These are phyloP conservation scores for Carex pumila DNA, from an alignment of 176 grass and related monocot species.

Conservation along the genomic window DNA sequence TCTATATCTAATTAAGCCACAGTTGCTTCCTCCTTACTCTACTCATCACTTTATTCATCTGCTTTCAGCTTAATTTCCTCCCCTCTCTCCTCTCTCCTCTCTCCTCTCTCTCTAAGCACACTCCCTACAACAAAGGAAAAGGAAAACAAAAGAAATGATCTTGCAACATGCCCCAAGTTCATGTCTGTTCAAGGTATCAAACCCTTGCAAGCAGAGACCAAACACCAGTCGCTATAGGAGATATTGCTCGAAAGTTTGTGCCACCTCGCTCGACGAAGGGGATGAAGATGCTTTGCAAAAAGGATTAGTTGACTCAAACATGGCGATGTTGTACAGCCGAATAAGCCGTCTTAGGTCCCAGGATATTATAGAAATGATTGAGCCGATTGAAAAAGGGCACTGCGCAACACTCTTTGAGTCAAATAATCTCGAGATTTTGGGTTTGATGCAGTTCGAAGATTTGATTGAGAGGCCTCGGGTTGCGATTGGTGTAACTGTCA, in stretches of 20 bases:
- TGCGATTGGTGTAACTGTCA: conserved; percentile 36
- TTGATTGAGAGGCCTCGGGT: conserved; percentile 17
- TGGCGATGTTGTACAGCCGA: conserved; percentile 10
- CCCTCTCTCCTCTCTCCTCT: too few relatives aligned
- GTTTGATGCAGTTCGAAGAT: conserved; percentile 30
- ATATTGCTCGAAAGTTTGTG: background rate
- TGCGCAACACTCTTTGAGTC: conserved; percentile 24
- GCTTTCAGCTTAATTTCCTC: background rate
- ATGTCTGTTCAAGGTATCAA: background rate
- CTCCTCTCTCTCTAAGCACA: background rate
- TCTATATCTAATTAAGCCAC: background rate
- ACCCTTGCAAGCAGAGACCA: background rate
- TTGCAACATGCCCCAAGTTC: background rate
- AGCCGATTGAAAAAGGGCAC: conserved; percentile 24
- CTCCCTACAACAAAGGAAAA: background rate
- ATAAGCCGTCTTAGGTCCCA: background rate
- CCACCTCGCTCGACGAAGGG: background rate
- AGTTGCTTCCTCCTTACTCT: background rate
- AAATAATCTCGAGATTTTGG: conserved; percentile 18
- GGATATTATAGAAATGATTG: conserved; percentile 11
- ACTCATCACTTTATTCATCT: background rate
- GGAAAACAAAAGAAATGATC: background rate
- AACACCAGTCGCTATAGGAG: background rate
- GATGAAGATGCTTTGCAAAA: background rate
- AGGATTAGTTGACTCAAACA: conserved; percentile 12